Evolutionary conservation across 2,329 filamentous ascomycete genomes (phyloP).

Genomic region (Claviceps cyperi): DNA sequence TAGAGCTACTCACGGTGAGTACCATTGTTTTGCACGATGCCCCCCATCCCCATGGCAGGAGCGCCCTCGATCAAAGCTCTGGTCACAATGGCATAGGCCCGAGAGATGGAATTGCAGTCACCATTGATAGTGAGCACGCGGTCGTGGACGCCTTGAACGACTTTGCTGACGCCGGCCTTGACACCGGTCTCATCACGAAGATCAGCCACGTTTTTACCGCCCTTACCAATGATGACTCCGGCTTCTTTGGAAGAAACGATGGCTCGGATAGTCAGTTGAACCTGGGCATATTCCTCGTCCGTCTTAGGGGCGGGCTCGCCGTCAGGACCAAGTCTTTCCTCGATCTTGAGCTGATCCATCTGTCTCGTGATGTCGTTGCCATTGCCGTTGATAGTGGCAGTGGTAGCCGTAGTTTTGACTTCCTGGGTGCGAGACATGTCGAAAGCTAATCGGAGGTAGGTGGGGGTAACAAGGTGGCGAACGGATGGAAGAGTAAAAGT

Average conservation of each 20-base stretch:
- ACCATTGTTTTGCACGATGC: conserved; percentile 70
- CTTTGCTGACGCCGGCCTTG: conserved; percentile 96
- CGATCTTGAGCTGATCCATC: conserved; percentile 52
- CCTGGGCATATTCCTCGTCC: conserved; percentile 89
- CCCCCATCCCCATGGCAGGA: conserved; percentile 91
- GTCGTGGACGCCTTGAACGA: conserved; percentile 93
- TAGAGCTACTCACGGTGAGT: conserved; percentile 63
- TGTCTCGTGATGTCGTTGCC: conserved; percentile 46
- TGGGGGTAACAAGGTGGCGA: neutral
- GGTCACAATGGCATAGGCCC: conserved; percentile 87
- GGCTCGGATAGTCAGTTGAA: conserved; percentile 84
- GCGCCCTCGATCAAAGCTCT: conserved; percentile 85
- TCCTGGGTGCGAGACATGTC: conserved; percentile 51
- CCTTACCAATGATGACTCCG: conserved; percentile 97
- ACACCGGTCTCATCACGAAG: conserved; percentile 95
- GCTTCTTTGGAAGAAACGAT: conserved; percentile 99
- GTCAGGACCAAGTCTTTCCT: conserved; percentile 54
- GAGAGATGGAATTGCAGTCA: conserved; percentile 72
- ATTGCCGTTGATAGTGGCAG: conserved; percentile 18
- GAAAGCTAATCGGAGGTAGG: neutral
- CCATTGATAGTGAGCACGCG: conserved; percentile 93
- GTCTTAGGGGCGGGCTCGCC: conserved; percentile 75
- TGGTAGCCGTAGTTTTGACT: conserved; percentile 24
- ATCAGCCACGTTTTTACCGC: conserved; percentile 94
- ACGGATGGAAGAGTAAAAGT: conserved; percentile 5